phyloP scores from a whole-genome alignment of 306 rosid genomes.

The Lupinus albus region DNA sequence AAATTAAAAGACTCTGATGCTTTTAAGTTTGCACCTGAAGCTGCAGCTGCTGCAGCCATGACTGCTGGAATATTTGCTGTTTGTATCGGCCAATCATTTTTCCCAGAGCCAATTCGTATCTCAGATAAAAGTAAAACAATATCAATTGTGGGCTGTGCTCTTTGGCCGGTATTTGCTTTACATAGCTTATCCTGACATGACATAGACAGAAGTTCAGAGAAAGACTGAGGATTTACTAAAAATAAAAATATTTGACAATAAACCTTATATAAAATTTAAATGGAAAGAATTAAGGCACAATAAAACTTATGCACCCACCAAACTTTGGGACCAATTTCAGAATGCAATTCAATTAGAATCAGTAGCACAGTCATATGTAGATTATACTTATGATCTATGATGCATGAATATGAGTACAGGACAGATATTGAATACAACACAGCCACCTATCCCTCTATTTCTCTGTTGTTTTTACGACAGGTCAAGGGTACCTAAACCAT shows the following conservation, averaged over 20 bases:
- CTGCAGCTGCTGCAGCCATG: slow-evolving; percentile 96
- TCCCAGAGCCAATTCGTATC: slow-evolving; percentile 88
- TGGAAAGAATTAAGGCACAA: slow-evolving; percentile 23
- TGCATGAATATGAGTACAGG: background rate
- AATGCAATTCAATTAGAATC: slow-evolving; percentile 19
- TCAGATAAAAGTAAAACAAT: slow-evolving; percentile 92
- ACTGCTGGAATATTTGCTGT: slow-evolving; percentile 94
- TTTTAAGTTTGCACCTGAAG: slow-evolving; percentile 91
- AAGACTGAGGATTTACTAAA: slow-evolving; percentile 25
- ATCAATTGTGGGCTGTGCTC: slow-evolving; percentile 89
- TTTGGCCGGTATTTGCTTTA: slow-evolving; percentile 92
- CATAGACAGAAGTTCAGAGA: slow-evolving; percentile 34
- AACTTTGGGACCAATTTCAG: slow-evolving; percentile 6
- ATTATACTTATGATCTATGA: background rate
- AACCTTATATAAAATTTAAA: slow-evolving; percentile 4
- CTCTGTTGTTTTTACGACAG: no score
- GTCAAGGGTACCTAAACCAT: background rate
- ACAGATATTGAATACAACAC: background rate
- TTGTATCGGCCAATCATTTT: slow-evolving; percentile 85
- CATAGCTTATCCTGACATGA: slow-evolving; percentile 81
- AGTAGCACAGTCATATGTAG: slow-evolving; percentile 9
- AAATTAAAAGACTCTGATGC: slow-evolving; percentile 85
- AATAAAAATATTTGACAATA: slow-evolving; percentile 25
- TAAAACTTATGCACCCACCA: slow-evolving; percentile 18
- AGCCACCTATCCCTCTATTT: no score